These are phyloP conservation scores for Gymnopilus junonius DNA, from an alignment of 768 basidiomycete genomes.

Conservation along the genomic window DNA sequence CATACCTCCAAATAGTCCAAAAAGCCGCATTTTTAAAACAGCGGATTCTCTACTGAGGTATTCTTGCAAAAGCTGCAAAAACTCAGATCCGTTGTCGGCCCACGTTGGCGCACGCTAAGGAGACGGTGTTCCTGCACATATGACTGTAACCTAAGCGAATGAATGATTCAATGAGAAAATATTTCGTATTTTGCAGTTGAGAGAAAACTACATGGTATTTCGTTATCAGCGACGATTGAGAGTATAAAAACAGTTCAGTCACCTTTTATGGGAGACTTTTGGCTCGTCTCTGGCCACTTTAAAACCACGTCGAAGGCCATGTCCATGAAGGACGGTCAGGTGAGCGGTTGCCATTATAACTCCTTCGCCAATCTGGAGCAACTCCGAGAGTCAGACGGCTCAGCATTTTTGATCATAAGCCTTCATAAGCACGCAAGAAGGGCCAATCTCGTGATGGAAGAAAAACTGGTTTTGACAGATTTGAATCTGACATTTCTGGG, in stretches of 20 bases:
- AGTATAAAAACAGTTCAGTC: background rate
- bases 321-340: background rate
- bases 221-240: background rate
- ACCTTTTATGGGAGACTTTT: background rate
- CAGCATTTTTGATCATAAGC: background rate
- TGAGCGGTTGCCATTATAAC: background rate
- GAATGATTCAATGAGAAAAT: background rate
- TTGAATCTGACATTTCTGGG: too few species aligned
- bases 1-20: background rate
- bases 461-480: background rate
- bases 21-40: background rate
- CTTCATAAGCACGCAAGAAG: conserved; percentile 1
- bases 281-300: background rate
- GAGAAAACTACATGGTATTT: background rate
- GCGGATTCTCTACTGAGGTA: background rate
- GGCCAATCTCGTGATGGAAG: background rate
- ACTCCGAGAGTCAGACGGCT: background rate
- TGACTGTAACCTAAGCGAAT: background rate
- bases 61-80: background rate
- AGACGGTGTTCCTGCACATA: background rate
- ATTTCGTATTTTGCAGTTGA: background rate
- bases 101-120: background rate
- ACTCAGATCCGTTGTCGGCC: background rate
- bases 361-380: background rate
- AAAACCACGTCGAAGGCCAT: background rate